These are phyloP conservation scores for Berkeleyomyces rouxiae DNA, from an alignment of 2,329 filamentous ascomycete genomes.

Conservation along the genomic window DNA sequence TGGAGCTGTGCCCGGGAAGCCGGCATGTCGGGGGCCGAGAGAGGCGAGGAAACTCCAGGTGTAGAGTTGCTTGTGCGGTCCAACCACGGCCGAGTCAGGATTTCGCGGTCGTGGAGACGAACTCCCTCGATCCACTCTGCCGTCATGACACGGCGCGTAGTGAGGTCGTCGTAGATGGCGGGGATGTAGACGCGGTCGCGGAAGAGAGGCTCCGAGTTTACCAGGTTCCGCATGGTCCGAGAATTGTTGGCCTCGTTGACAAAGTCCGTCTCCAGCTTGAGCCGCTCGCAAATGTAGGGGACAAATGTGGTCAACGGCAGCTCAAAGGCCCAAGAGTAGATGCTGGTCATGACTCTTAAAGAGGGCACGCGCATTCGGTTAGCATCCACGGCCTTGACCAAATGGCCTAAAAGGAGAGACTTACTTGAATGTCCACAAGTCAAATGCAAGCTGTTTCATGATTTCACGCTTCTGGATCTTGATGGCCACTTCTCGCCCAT, in stretches of 20 bases:
- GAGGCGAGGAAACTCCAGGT: conserved; percentile 53
- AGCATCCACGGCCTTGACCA: neutral
- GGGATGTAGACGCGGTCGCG: conserved; percentile 77
- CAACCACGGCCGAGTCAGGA: conserved; percentile 60
- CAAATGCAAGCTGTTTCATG: conserved; percentile 76
- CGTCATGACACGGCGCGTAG: conserved; percentile 69
- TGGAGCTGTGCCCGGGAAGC: conserved; percentile 29
- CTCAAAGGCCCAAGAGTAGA: conserved; percentile 79
- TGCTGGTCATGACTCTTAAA: conserved; percentile 53
- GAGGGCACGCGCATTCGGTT: neutral
- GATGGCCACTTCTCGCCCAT: conserved; percentile 82
- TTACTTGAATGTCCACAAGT: conserved; percentile 86
- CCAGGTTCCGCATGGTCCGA: conserved; percentile 62
- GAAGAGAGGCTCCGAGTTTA: conserved; percentile 59
- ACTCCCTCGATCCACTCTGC: conserved; percentile 97
- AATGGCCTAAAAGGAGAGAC: conserved; percentile 17
- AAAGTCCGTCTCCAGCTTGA: conserved; percentile 89
- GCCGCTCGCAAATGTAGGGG: conserved; percentile 81
- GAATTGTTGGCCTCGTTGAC: conserved; percentile 80
- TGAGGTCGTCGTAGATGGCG: conserved; percentile 65
- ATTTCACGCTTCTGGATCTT: conserved; percentile 97
- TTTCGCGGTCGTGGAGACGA: conserved; percentile 77
- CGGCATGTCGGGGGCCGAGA: conserved; percentile 35
- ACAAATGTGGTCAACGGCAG: conserved; percentile 84
- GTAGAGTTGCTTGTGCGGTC: conserved; percentile 62